Percentiles rank a stretch among this genome's conserved stretches.
These are phyloP conservation scores for Paramecium octaurelia DNA, from an alignment of 73 alveolate genomes.

Conservation along the genomic window DNA sequence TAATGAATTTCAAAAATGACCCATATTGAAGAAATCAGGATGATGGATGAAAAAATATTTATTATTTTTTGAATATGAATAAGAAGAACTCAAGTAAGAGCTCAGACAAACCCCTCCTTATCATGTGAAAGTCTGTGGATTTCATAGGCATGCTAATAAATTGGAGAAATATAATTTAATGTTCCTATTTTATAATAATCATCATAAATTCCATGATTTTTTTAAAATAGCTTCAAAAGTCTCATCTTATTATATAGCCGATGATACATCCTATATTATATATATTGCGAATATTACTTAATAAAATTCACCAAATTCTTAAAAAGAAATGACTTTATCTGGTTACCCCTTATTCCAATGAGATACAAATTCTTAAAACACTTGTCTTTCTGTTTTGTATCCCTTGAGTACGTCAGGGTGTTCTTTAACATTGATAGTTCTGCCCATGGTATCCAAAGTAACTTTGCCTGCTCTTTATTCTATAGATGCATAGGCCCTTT, in stretches of 20 bases:
- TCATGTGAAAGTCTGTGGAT: background rate
- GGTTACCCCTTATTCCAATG: slow-evolving; percentile 57
- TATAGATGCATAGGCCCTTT: slow-evolving; percentile 34
- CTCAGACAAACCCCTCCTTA: background rate
- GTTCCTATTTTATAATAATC: background rate
- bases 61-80: background rate
- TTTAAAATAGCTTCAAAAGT: slow-evolving; percentile 50
- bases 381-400: slow-evolving; percentile 53
- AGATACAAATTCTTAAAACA: slow-evolving; percentile 38
- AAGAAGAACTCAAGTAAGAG: background rate
- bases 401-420: slow-evolving; percentile 62
- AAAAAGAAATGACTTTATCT: background rate
- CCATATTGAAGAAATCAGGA: too few species aligned
- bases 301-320: slow-evolving; percentile 40
- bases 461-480: slow-evolving; percentile 37
- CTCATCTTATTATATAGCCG: background rate
- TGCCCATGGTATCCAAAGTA: background rate
- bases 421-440: background rate
- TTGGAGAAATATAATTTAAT: background rate
- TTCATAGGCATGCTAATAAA: background rate
- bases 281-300: background rate
- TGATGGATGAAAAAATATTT: too few species aligned
- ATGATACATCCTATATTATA: background rate
- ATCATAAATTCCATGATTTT: slow-evolving; percentile 45
- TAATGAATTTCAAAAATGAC: too few species aligned